Conservation (phyloP, 2,329 filamentous ascomycete genomes). For the Proliferodiscus dingleyae region DNA sequence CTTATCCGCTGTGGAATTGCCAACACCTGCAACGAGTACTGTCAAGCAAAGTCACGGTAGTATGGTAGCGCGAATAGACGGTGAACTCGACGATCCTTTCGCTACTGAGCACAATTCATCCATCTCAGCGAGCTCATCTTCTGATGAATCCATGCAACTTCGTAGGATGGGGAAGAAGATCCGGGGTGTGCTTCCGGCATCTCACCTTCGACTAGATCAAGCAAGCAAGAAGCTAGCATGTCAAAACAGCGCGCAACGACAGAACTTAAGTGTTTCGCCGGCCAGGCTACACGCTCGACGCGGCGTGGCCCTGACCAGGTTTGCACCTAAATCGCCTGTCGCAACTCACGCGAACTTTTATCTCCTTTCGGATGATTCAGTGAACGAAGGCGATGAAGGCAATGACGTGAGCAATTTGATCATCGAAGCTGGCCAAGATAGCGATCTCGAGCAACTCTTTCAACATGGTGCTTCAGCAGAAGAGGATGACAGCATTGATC, state of each 20-base stretch:
- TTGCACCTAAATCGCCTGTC: neutral
- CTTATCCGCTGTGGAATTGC: constrained; percentile 13
- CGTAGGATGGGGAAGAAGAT: constrained; percentile 36
- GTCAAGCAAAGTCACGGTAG: constrained; percentile 13
- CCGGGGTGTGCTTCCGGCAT: constrained; percentile 60
- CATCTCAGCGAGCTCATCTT: constrained; percentile 16
- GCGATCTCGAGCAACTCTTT: constrained; percentile 15
- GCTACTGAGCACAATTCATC: constrained; percentile 9
- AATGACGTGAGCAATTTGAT: constrained; percentile 12
- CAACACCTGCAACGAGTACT: constrained; percentile 30
- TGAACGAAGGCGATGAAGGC: constrained; percentile 20
- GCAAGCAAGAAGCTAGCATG: constrained; percentile 33
- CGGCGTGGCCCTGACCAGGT: constrained; percentile 29
- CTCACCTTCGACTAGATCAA: constrained; percentile 59
- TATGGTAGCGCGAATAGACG: constrained; percentile 17
- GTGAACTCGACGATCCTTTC: constrained; percentile 23
- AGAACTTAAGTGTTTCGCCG: constrained; percentile 16
- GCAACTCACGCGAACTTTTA: constrained; percentile 4
- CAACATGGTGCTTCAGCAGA: constrained; percentile 23
- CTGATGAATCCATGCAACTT: constrained; percentile 26
- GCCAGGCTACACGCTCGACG: constrained; percentile 18
- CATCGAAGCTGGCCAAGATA: constrained; percentile 12
- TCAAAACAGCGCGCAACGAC: constrained; percentile 6
- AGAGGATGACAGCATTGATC: constrained; percentile 31
- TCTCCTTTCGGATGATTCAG: constrained; percentile 27